Evolutionary conservation across 306 rosid species (phyloP).

Genomic region (Begonia fuchsioides): DNA sequence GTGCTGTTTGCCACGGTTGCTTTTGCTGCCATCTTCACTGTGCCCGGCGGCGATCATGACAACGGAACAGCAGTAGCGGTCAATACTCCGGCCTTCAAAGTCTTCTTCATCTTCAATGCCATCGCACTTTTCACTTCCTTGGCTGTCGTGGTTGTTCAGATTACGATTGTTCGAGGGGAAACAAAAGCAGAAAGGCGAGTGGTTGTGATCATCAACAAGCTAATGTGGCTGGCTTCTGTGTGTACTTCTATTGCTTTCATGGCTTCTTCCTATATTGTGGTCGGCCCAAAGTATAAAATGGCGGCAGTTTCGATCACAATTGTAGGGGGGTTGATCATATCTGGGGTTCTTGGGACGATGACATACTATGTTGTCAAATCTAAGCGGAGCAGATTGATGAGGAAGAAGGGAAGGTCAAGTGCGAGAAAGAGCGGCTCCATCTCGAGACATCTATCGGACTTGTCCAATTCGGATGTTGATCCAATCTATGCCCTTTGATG

Average conservation of each 20-base stretch:
- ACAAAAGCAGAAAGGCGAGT: slow-evolving; percentile 91
- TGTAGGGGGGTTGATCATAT: slow-evolving; percentile 89
- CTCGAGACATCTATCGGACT: slow-evolving; percentile 87
- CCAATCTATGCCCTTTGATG: slow-evolving; percentile 67
- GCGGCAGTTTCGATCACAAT: slow-evolving; percentile 74
- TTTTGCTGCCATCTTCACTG: slow-evolving; percentile 91
- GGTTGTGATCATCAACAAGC: slow-evolving; percentile 79
- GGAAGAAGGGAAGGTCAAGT: slow-evolving; percentile 50
- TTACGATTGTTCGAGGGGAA: slow-evolving; percentile 91
- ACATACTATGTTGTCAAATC: slow-evolving; percentile 85
- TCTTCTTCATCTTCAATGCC: slow-evolving; percentile 84
- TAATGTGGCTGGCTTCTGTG: slow-evolving; percentile 94
- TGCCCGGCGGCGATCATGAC: slow-evolving; percentile 69
- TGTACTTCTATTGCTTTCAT: slow-evolving; percentile 94
- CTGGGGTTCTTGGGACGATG: slow-evolving; percentile 93
- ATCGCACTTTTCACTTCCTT: slow-evolving; percentile 82
- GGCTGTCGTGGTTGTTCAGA: slow-evolving; percentile 98
- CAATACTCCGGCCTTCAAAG: slow-evolving; percentile 40
- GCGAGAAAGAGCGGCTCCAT: slow-evolving; percentile 60
- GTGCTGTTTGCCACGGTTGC: slow-evolving; percentile 96
- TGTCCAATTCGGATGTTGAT: slow-evolving; percentile 76
- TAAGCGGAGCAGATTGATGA: slow-evolving; percentile 44
- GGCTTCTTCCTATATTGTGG: slow-evolving; percentile 86
- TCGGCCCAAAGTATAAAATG: slow-evolving; percentile 45
- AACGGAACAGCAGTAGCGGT: slow-evolving; percentile 70